Evolutionary conservation across 306 rosid species (phyloP).

Genomic region (Myrica gale): DNA sequence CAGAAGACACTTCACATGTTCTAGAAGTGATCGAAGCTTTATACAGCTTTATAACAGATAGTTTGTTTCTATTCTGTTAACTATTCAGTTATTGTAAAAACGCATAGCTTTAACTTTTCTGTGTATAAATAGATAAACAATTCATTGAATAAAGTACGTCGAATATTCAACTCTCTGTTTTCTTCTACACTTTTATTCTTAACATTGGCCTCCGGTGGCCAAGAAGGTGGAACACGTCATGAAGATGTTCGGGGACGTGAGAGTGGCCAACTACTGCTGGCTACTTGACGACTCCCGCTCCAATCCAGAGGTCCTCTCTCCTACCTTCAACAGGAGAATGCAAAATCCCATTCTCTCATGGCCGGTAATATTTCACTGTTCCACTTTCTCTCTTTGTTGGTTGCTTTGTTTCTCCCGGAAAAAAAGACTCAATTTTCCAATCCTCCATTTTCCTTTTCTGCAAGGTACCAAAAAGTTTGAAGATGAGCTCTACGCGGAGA

Average conservation of each 20-base stretch:
- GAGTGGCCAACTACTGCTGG: slow-evolving; percentile 85
- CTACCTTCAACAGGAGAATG: slow-evolving; percentile 66
- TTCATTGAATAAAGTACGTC: too few relatives aligned
- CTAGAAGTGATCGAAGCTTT: too few relatives aligned
- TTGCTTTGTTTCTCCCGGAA: background rate
- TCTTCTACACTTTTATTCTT: too few relatives aligned
- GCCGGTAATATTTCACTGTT: slow-evolving; percentile 42
- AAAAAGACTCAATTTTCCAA: background rate
- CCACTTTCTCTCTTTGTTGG: background rate
- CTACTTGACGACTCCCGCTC: slow-evolving; percentile 86
- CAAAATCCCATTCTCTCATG: slow-evolving; percentile 57
- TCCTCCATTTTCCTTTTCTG: too few relatives aligned
- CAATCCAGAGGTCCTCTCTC: slow-evolving; percentile 61
- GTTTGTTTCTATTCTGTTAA: too few relatives aligned
- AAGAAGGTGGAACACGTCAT: slow-evolving; percentile 67
- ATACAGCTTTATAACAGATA: too few relatives aligned
- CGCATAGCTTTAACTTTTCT: too few relatives aligned
- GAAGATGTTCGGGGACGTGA: slow-evolving; percentile 77
- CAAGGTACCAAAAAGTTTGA: slow-evolving; percentile 63
- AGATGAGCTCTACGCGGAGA: slow-evolving; percentile 67
- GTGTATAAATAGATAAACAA: too few relatives aligned
- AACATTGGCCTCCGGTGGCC: slow-evolving; percentile 74
- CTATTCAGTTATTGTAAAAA: too few relatives aligned
- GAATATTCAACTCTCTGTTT: too few relatives aligned
- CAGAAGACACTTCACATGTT: too few relatives aligned